Evolutionary conservation across 352 stramenopile genomes (phyloP), one percentile per base, ranked within the genome.

Genomic region (Peronospora farinosa): DNA sequence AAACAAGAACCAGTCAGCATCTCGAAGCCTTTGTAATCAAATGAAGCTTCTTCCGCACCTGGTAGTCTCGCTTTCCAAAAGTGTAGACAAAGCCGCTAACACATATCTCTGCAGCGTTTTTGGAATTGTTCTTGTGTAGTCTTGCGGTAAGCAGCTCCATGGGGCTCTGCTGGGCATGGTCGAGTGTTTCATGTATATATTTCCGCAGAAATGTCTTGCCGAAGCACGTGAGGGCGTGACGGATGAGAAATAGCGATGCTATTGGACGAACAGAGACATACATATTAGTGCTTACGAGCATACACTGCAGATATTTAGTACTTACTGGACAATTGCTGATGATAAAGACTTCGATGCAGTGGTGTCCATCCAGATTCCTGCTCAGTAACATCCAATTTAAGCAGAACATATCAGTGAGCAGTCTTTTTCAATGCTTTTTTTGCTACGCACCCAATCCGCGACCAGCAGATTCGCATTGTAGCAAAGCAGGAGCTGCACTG

Each of bases 341-440:
- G 60, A 40, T 88, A 86, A 9, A 86, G 41, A 60, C 73, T 86
- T 31, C 78, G 78, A 51, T 92, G 81, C 47, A 92, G 51, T 15
- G 81, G 71, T 17, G 81, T 90, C 73, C 80, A 92, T 25, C 81
- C 77, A 42, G 81, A 92, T 62, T 92, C 81, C 78, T 92, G 56
- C 47, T 46, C 37, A 39, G 37, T 23, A 54, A 1, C 31, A 60
- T 31, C 27, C 27, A 9, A 31, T 31, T 10, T 10, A 31, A 10
- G 27, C 27, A 31, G 6, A 10, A 31, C 3, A 31, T 2, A 10
- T 31, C 27, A 23, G 2, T 23, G 4, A 23, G 21, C 2, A 3
- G 9, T 10, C 27, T 10, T 30, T 16, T 7, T 8, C 19, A 43
- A 15, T 15, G 11, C 15, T 0, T 40, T 40, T 19, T 58, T 40